Evolutionary conservation across 2,329 filamentous ascomycete genomes (phyloP), one percentile per base, ranked within the genome.

Genomic region (Proliferodiscus dingleyae): DNA sequence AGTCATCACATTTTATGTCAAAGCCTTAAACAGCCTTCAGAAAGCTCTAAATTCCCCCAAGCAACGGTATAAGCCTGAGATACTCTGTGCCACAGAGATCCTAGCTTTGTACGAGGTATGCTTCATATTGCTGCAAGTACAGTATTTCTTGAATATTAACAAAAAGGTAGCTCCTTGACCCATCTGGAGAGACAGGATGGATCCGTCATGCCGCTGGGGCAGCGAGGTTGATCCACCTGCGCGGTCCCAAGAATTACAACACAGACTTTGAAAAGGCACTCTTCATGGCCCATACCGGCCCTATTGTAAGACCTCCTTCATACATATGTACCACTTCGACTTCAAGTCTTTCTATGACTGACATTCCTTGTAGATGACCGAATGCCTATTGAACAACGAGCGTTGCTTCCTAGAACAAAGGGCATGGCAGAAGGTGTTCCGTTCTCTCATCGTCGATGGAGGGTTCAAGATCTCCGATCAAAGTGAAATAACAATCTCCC

Each of bases 201-300:
- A 51, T 58, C n/a, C 55, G 60, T 4, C 64, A 68, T 49, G 45
- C 63, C 8, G 54, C 58, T 16, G 64, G 64, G 5, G 61, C 64
- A 5, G 57, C 59, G 1, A 53, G 53, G 13, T 46, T 68, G 3
- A 59, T 67, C 8, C 52, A 56, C 38, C 50, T 64, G 37, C 60
- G 64, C 5, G 61, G 57, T 3, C 57, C 64, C 2, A 34, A 49
- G 6, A 52, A 51, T 6, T 67, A 66, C 40, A 52, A 50, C 2
- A 61, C 62, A 1, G 62, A 66, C 5, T 66, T 64, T 43, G 65
- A 68, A 38, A 65, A 63, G 45, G 54, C 64, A 1, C 52, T 68
- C 4, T 65, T 68, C 21, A 55, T 64, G 11, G 60, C 57, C 8
- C 62, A 66, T 38, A 58, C 60, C 11, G 64, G 64, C 1, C 55